Evolutionary conservation across 1,139 yeast species (phyloP).

Genomic region (Debaryomyces nepalensis): DNA sequence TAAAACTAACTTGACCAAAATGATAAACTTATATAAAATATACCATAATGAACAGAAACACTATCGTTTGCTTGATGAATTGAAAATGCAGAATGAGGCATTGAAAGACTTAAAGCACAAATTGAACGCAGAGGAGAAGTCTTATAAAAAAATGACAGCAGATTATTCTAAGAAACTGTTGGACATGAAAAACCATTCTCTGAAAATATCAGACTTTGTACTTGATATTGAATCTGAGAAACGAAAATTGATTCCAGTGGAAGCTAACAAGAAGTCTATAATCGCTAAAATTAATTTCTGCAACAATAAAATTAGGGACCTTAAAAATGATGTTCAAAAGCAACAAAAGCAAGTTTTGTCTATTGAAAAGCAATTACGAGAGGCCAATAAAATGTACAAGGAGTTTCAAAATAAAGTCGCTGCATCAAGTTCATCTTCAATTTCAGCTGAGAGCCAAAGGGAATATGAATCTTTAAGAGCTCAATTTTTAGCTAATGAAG

Average conservation of each 20-base stretch:
- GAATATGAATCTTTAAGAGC: constrained; percentile 68
- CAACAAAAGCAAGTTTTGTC: constrained; percentile 52
- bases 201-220: constrained; percentile 42
- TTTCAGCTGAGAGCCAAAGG: constrained; percentile 56
- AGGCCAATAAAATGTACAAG: constrained; percentile 49
- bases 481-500: constrained; percentile 59
- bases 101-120: constrained; percentile 34
- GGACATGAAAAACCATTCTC: constrained; percentile 44
- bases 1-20: constrained; percentile 49
- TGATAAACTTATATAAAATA: constrained; percentile 65
- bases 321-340: constrained; percentile 55
- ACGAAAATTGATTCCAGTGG: constrained; percentile 59
- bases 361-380: constrained; percentile 51
- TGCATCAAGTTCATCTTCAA: constrained; percentile 29
- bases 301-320: constrained; percentile 55
- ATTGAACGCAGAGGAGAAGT: constrained; percentile 28
- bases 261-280: constrained; percentile 56
- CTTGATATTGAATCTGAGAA: constrained; percentile 49
- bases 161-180: constrained; percentile 54
- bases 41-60: constrained; percentile 65
- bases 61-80: constrained; percentile 30
- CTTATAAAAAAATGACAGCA: constrained; percentile 39
- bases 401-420: constrained; percentile 45
- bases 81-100: constrained; percentile 30
- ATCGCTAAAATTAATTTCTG: constrained; percentile 52